Evolutionary conservation across 2,329 filamentous ascomycete genomes (phyloP).

Genomic region (Colletotrichum eleusines): DNA sequence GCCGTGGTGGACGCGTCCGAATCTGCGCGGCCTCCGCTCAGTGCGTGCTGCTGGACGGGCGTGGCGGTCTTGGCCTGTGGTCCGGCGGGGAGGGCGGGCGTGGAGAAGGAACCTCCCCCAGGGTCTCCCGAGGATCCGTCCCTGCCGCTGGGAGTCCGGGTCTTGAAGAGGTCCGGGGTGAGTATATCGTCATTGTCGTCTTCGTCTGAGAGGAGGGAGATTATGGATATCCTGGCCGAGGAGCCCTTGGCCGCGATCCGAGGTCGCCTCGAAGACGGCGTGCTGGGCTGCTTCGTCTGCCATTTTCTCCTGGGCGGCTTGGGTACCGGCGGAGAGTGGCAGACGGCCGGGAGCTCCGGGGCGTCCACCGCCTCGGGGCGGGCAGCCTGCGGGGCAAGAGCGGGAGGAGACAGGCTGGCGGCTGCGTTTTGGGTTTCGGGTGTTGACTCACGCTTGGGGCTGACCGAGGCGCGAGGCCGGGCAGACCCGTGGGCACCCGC

Average conservation of each 20-base stretch:
- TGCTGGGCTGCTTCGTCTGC: not conserved
- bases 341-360: not conserved
- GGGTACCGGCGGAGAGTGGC: not conserved
- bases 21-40: not conserved
- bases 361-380: not conserved
- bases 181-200: conserved; percentile 54
- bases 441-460: not conserved
- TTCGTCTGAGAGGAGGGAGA: conserved; percentile 58
- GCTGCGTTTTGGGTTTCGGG: not conserved
- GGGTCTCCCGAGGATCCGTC: not conserved
- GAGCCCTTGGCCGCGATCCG: conserved; percentile 26
- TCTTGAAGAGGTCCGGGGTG: conserved; percentile 49
- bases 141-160: conserved; percentile 38
- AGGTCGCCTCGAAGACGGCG: not conserved
- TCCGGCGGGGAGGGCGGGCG: conserved; percentile 18
- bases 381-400: too few relatives aligned
- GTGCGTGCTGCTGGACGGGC: conserved; percentile 24
- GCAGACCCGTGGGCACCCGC: not conserved
- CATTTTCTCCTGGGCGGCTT: not conserved
- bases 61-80: conserved; percentile 27
- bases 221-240: conserved; percentile 53
- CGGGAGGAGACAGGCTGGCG: too few relatives aligned
- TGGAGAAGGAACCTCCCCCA: conserved; percentile 9
- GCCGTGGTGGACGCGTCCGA: not conserved
- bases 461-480: not conserved